Evolutionary conservation across 768 basidiomycete genomes (phyloP).

Genomic region (Suillus americanus): DNA sequence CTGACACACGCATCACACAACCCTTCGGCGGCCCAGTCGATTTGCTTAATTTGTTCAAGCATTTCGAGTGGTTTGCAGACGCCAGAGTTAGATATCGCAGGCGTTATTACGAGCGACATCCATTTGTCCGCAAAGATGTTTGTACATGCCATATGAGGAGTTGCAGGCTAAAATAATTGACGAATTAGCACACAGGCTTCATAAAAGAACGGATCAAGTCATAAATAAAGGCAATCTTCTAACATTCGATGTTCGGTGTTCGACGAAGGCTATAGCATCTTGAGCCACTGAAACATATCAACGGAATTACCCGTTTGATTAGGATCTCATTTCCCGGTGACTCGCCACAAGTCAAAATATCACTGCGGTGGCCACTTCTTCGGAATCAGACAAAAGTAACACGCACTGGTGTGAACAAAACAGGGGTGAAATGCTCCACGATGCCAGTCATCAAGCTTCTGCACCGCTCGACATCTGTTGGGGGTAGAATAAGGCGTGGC

Average conservation of each 20-base stretch:
- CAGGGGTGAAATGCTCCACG: slow-evolving; percentile 68
- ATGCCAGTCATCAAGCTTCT: slow-evolving; percentile 50
- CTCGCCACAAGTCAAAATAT: not conserved
- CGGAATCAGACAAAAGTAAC: not conserved
- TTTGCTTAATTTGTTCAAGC: slow-evolving; percentile 54
- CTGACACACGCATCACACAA: slow-evolving; percentile 57
- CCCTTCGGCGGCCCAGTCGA: slow-evolving; percentile 59
- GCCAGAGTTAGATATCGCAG: slow-evolving; percentile 59
- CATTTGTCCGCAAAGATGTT: slow-evolving; percentile 69
- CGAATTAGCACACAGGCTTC: not conserved
- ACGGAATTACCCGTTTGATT: too few species aligned
- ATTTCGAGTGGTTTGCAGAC: slow-evolving; percentile 75
- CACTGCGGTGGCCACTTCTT: not conserved
- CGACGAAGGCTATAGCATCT: not conserved
- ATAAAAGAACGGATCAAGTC: not conserved
- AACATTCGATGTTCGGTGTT: not conserved
- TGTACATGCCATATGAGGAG: slow-evolving; percentile 75
- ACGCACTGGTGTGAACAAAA: slow-evolving; percentile 63
- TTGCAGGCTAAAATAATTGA: slow-evolving; percentile 37
- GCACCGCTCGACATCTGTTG: slow-evolving; percentile 40
- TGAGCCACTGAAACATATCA: not conserved
- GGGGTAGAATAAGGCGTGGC: slow-evolving; percentile 27
- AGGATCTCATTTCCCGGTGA: not conserved
- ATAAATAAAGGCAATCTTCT: not conserved
- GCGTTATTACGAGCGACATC: slow-evolving; percentile 70